Base-by-base conservation (phyloP, 2,329 filamentous ascomycete species). In the Aspergillus ochraceus region DNA sequence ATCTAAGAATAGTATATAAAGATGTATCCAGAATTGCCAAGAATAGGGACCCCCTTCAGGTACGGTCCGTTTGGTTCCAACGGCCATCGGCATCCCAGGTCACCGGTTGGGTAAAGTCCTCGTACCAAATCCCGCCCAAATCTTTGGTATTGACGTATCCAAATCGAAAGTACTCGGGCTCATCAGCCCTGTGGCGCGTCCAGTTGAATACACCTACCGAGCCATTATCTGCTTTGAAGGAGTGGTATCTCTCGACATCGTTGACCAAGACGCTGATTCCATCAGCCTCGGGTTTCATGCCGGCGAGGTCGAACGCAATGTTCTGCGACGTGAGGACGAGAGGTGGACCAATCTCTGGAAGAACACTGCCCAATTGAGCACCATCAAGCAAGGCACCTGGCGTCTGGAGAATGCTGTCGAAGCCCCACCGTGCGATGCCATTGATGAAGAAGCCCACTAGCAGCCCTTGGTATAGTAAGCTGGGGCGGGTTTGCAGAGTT, bases 371-470 rank as follows among this genome's bases (percentile, higher is more conserved):
- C 3, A 76, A 62, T 49, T 71, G 69, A 4, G 65, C 75, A 14
- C 74, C 76, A 36, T 73, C 70, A 12, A 77, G 71, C 30, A 88
- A 70, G 20, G 80, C 78, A 2, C 71, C 78, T 1, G 83, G 81
- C 0, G 85, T 87, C 66, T 88, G 80, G 0, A 88, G 77, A 58
- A 88, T 85, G 55, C 77, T 80, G 64, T 82, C 85, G 67, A 86
- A 88, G 2, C 84, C 85, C 85, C 85, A 88, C n/a, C 85, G 77
- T 2, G 85, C 85, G 55, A 86, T 81, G 30, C 85, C 85, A 67
- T 87, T 88, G 75, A 88, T 83, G 72, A 87, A 88, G 0, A 88
- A 74, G 0, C 85, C 86, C 11, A 87, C 72, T 0, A 88, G 76
- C 6, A 88, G 75, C n/a, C 85, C 85, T 66, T 87, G 85, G 68